Conservation (phyloP, 1,284 basidiomycete genomes). For the Cryptococcus jaspeensis region DNA sequence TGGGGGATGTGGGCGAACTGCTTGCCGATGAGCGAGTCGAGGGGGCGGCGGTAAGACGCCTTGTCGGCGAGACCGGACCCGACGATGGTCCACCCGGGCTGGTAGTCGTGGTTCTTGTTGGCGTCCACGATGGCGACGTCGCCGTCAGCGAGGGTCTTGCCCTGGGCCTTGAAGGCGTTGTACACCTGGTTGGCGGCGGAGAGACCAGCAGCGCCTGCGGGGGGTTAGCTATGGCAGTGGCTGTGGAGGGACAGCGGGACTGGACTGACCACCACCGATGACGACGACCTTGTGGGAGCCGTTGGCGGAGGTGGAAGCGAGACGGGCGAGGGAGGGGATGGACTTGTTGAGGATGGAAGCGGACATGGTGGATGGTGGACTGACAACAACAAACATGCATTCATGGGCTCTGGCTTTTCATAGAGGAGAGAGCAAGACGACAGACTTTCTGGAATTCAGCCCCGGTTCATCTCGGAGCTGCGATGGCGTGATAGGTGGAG, state of each 20-base stretch:
- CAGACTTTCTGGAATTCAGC: too few species aligned
- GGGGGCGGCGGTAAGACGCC: constrained; percentile 66
- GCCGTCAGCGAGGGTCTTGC: constrained; percentile 64
- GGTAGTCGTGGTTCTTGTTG: constrained; percentile 44
- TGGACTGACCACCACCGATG: constrained; percentile 51
- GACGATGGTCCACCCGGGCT: constrained; percentile 91
- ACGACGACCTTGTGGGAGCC: constrained; percentile 54
- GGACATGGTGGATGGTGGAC: constrained; percentile 13
- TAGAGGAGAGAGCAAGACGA: too few species aligned
- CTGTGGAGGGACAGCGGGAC: neutral
- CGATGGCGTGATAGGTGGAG: too few species aligned
- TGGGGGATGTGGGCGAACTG: constrained; percentile 73
- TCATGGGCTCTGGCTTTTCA: too few species aligned
- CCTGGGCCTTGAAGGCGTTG: constrained; percentile 68
- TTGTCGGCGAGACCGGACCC: constrained; percentile 73
- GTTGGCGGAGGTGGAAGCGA: constrained; percentile 37
- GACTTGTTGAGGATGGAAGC: constrained; percentile 5
- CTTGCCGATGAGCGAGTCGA: constrained; percentile 68
- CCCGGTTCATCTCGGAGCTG: too few species aligned
- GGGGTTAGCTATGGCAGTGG: neutral
- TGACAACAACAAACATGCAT: too few species aligned
- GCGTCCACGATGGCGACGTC: constrained; percentile 81
- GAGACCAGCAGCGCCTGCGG: constrained; percentile 71
- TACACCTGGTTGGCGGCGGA: constrained; percentile 80
- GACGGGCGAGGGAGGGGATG: constrained; percentile 17